phyloP scores from a whole-genome alignment of 1,284 basidiomycete species.

The Lentinula novae-zelandiae region DNA sequence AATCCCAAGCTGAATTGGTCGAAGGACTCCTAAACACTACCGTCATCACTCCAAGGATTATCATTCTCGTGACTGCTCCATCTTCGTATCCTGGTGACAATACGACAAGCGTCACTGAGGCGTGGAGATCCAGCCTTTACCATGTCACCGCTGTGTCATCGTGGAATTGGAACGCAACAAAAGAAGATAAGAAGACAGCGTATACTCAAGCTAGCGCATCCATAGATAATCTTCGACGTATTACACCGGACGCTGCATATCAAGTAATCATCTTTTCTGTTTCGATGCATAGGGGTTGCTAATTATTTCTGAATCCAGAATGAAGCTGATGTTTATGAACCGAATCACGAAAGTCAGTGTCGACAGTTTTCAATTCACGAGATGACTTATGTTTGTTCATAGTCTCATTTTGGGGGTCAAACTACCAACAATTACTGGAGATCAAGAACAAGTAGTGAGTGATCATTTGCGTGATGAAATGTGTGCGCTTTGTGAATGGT shows the following conservation, averaged over 20 bases:
- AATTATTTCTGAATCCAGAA: slow-evolving; percentile 6
- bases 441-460: slow-evolving; percentile 23
- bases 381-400: neutral
- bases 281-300: neutral
- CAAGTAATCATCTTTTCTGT: slow-evolving; percentile 1
- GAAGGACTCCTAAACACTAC: slow-evolving; percentile 31
- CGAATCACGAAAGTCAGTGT: slow-evolving; percentile 16
- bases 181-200: slow-evolving; percentile 15
- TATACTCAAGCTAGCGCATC: slow-evolving; percentile 18
- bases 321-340: slow-evolving; percentile 17
- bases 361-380: neutral
- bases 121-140: slow-evolving; percentile 24
- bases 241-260: slow-evolving; percentile 22
- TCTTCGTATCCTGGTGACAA: slow-evolving; percentile 18
- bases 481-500: neutral
- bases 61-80: slow-evolving; percentile 23
- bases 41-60: slow-evolving; percentile 16
- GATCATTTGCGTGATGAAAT: neutral
- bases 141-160: slow-evolving; percentile 21
- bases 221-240: slow-evolving; percentile 19
- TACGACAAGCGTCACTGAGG: slow-evolving; percentile 22
- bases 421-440: slow-evolving; percentile 19
- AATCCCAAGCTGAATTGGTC: slow-evolving; percentile 28
- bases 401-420: slow-evolving; percentile 23
- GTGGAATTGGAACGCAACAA: slow-evolving; percentile 24